phyloP scores from a whole-genome alignment of 352 stramenopile genomes.

The Globisporangium viniferum region DNA sequence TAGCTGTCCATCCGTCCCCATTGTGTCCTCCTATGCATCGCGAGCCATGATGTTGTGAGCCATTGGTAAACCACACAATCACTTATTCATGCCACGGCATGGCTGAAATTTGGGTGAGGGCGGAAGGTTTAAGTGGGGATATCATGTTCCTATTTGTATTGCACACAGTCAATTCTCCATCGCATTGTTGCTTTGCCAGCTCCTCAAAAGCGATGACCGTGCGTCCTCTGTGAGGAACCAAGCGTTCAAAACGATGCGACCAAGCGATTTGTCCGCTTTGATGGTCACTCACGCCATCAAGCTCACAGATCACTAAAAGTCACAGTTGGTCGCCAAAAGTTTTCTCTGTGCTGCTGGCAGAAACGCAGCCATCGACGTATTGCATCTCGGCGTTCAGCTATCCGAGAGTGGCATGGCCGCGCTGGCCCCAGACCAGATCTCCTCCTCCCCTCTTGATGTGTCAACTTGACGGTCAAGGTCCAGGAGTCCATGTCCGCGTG shows the following conservation, averaged over 20 bases:
- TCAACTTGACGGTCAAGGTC: not conserved
- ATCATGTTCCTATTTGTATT: not conserved
- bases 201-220: not conserved
- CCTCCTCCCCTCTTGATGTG: not conserved
- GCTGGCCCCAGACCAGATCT: constrained; percentile 2
- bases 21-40: not conserved
- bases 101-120: not conserved
- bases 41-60: not conserved
- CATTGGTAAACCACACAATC: not conserved
- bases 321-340: not conserved
- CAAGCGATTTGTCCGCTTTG: not conserved
- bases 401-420: not conserved
- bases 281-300: not conserved
- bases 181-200: too few species aligned
- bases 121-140: not conserved
- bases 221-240: not conserved
- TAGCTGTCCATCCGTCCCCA: not conserved
- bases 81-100: not conserved
- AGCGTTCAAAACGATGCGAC: not conserved
- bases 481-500: not conserved
- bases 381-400: not conserved
- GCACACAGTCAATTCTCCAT: not conserved
- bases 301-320: not conserved
- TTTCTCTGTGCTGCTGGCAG: not conserved
- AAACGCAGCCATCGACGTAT: not conserved